Base-by-base conservation (phyloP, 257 asterid species). In the Datura wrightii region DNA sequence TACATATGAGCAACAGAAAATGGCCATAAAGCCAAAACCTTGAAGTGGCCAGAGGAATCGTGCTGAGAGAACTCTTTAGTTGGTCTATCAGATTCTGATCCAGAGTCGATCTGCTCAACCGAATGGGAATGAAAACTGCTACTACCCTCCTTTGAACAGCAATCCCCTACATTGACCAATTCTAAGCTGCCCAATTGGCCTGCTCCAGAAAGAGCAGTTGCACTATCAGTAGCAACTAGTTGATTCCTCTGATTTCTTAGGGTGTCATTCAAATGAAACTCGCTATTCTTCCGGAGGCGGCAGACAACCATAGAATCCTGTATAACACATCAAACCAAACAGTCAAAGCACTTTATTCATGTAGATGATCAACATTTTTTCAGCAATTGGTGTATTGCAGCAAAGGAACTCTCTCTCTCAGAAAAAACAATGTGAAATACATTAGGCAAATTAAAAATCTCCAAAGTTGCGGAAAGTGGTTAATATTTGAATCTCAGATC, bases 291-390 rank as follows among this genome's bases (percentile, higher is more conserved):
- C 48, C 94, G 84, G 10, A 96, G 91, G 58, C 99, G 97, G 80
- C 99, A 96, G 16, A 96, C 90, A 18, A 94, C 97, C 94, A 91
- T 92, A 6, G 87, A 87, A 81, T 94, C 98, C 99, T 96, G 84
- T 48, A 69, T 34, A 31, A 34, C 82, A 78, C 63, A 78, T 10
- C 82, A 52, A 63, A 78, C 63, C 82, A 52, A 50, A 52, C 48
- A 53, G 1, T 52, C 63, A 78, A 31, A 78, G 9, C 63, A 78
- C 63, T 52, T 52, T 2, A 55, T 44, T 10, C 14, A 14, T 52
- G 15, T 36, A 24, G 63, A 31, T 39, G 31, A 50, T 24, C 24
- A 59, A 48, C 42, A 74, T 74, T 46, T 24, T 74, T 15, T n/a
- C 42, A 11, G 24, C 11, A 74, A 74, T n/a, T 46, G 6, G 80